Conservation (phyloP, 257 asterid genomes). For the Datura wrightii region DNA sequence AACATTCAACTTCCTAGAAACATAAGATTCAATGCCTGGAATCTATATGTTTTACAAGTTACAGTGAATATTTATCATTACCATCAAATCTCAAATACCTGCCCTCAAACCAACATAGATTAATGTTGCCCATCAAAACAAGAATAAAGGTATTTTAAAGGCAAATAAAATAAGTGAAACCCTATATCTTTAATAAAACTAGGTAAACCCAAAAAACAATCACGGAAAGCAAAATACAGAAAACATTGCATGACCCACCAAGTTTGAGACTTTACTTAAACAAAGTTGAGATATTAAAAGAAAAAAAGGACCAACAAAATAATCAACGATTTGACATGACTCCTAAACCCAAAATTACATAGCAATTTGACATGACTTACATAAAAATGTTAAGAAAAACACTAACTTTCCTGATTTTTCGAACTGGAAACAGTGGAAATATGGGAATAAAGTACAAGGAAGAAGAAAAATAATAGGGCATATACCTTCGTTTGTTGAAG, state of each 20-base stretch:
- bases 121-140: not conserved
- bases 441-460: not conserved
- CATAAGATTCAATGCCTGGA: not conserved
- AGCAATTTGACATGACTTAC: not conserved
- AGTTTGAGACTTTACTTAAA: not conserved
- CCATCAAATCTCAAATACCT: not conserved
- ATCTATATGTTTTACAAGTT: not conserved
- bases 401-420: not conserved
- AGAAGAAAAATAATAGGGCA: not conserved
- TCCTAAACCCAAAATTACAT: not conserved
- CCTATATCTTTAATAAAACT: not conserved
- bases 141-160: slow-evolving; percentile 4
- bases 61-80: not conserved
- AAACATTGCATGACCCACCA: not conserved
- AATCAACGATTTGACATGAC: not conserved
- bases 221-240: not conserved
- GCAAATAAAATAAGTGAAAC: not conserved
- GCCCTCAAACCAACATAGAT: not conserved
- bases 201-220: not conserved
- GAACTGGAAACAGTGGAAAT: not conserved
- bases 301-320: not conserved
- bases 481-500: not conserved
- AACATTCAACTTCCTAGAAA: not conserved
- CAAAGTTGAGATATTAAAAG: not conserved
- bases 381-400: not conserved